These are phyloP conservation scores for Adenanthera pavonina DNA, from an alignment of 306 rosid genomes.

Conservation along the genomic window DNA sequence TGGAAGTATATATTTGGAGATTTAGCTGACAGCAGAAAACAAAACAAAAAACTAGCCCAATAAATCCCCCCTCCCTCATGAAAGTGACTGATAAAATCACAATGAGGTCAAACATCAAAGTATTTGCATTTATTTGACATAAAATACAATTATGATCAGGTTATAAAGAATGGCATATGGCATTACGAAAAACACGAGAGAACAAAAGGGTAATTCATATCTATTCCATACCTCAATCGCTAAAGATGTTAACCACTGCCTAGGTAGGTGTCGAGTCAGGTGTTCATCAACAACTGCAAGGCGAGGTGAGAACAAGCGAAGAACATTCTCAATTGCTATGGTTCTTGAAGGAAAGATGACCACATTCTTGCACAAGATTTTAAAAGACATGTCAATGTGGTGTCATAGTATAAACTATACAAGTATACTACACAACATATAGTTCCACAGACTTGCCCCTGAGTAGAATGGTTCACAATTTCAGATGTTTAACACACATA, in stretches of 20 bases:
- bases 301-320: constrained; percentile 86
- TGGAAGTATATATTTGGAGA: background rate
- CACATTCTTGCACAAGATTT: constrained; percentile 72
- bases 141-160: background rate
- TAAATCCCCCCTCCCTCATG: background rate
- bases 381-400: constrained; percentile 48
- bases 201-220: constrained; percentile 18
- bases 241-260: constrained; percentile 83
- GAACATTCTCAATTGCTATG: constrained; percentile 92
- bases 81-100: too few relatives aligned
- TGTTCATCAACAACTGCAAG: constrained; percentile 97
- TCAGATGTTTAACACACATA: background rate
- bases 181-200: constrained; percentile 10
- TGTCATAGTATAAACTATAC: constrained; percentile 21
- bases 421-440: background rate
- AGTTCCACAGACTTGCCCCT: constrained; percentile 24
- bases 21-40: background rate
- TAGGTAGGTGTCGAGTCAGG: constrained; percentile 85
- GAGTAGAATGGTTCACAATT: constrained; percentile 33
- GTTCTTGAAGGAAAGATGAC: constrained; percentile 94
- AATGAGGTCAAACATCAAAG: background rate
- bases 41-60: background rate
- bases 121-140: background rate
- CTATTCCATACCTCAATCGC: constrained; percentile 66
- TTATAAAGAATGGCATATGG: background rate